Evolutionary conservation across 371 early-diverging fungal genomes (phyloP).

Genomic region (Capillidium rhysosporum): DNA sequence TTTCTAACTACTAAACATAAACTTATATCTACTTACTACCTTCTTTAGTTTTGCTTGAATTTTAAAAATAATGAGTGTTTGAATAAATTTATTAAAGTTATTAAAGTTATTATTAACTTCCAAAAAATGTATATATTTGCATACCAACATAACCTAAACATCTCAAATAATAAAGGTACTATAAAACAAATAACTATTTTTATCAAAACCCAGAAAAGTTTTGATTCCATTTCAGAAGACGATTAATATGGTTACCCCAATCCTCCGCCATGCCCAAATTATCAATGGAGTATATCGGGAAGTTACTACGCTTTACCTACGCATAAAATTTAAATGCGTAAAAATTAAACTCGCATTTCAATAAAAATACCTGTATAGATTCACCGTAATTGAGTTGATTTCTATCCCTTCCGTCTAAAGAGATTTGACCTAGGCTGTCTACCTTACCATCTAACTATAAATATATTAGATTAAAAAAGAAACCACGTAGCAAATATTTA

Average conservation of each 20-base stretch:
- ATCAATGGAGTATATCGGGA: constrained; percentile 58
- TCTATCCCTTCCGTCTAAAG: constrained; percentile 49
- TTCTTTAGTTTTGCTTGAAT: too few relatives aligned
- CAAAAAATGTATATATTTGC: too few relatives aligned
- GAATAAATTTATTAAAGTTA: too few relatives aligned
- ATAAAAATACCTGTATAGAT: constrained; percentile 28
- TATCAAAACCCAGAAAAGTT: constrained; percentile 19
- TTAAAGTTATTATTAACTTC: too few relatives aligned
- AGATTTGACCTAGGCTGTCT: constrained; percentile 32
- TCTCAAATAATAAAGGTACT: too few relatives aligned
- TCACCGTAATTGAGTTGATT: constrained; percentile 42
- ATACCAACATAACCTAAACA: too few relatives aligned
- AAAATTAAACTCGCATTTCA: not conserved
- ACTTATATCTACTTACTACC: too few relatives aligned
- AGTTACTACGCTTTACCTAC: constrained; percentile 11
- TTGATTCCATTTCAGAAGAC: constrained; percentile 64
- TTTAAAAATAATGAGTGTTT: too few relatives aligned
- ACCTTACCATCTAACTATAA: constrained; percentile 21
- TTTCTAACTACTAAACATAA: too few relatives aligned
- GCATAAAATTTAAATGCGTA: not conserved
- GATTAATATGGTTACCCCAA: constrained; percentile 63
- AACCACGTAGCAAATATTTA: constrained; percentile 10
- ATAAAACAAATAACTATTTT: too few relatives aligned
- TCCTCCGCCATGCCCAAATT: constrained; percentile 35
- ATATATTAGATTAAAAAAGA: constrained; percentile 1